A percentile compares a stretch with the other conserved stretches of the same genome.
Conservation (phyloP, 768 basidiomycete species). For the Leucosporidium scottii region DNA sequence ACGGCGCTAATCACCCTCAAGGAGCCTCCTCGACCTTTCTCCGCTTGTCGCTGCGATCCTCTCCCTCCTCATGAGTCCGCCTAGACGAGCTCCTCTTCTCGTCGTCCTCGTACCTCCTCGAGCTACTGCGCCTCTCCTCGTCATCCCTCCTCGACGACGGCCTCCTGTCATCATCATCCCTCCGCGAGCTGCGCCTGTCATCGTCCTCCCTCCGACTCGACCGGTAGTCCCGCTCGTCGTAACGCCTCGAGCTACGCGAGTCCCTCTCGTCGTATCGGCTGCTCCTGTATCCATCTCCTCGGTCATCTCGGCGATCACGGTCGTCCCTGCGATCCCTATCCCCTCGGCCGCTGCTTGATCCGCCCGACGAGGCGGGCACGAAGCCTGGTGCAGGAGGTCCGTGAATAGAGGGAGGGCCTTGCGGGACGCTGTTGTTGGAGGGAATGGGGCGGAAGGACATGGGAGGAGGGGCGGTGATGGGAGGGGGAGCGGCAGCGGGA, state of each 20-base stretch:
- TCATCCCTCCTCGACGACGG: conserved; percentile 3
- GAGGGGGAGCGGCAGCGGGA: too few relatives aligned
- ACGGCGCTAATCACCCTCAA: too few relatives aligned
- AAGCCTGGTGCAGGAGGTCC: too few relatives aligned
- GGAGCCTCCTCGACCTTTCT: conserved; percentile 20
- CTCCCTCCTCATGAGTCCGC: conserved; percentile 24
- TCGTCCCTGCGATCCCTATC: conserved; percentile 1
- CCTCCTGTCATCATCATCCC: conserved; percentile 10
- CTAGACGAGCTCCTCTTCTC: conserved; percentile 1
- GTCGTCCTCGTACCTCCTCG: conserved; percentile 10
- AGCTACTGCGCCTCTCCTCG: conserved; percentile 13
- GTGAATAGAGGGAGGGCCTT: background rate
- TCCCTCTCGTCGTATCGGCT: conserved; percentile 4
- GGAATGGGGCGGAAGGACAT: conserved; percentile 41
- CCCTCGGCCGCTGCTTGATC: background rate
- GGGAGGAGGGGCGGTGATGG: conserved; percentile 1
- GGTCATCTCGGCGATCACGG: background rate
- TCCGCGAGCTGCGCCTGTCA: background rate
- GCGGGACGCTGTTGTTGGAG: conserved; percentile 40
- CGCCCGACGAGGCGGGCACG: background rate
- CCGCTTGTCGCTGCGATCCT: conserved; percentile 25
- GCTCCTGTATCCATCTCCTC: background rate
- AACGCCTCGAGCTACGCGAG: conserved; percentile 7
- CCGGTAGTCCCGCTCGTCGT: conserved; percentile 5
- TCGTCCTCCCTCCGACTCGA: conserved; percentile 5